These are phyloP conservation scores for Microthyrium microscopicum DNA, from an alignment of 2,329 filamentous ascomycete species.

Conservation along the genomic window DNA sequence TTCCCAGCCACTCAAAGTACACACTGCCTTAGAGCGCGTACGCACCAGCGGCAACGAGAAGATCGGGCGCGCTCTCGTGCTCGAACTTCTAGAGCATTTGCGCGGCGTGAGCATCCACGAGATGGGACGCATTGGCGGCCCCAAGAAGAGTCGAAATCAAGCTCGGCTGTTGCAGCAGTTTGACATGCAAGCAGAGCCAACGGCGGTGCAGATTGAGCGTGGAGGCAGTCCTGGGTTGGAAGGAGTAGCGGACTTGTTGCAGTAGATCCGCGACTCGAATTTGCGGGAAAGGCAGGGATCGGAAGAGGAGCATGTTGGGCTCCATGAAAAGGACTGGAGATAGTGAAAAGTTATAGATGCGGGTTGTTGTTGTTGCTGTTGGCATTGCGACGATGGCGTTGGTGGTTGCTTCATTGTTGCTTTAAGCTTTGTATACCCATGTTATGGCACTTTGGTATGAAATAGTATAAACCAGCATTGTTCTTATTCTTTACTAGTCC, in stretches of 20 bases:
- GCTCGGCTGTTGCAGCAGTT: slow-evolving; percentile 22
- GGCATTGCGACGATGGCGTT: no score
- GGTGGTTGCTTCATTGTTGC: no score
- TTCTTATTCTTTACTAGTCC: no score
- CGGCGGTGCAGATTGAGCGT: slow-evolving; percentile 17
- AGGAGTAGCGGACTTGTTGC: slow-evolving; percentile 30
- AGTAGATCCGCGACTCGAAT: no score
- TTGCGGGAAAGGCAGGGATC: no score
- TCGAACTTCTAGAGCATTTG: slow-evolving; percentile 72
- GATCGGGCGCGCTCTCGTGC: slow-evolving; percentile 55
- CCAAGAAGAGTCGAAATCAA: slow-evolving; percentile 10
- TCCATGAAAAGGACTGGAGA: no score
- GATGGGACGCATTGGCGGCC: slow-evolving; percentile 34
- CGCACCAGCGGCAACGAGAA: slow-evolving; percentile 29
- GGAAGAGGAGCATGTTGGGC: no score
- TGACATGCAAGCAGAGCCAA: slow-evolving; percentile 25
- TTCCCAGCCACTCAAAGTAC: slow-evolving; percentile 38
- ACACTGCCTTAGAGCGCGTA: slow-evolving; percentile 30
- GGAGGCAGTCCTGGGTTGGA: slow-evolving; percentile 25
- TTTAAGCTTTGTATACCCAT: no score
- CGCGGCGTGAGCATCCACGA: slow-evolving; percentile 87
- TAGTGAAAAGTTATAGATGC: no score
- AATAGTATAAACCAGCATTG: no score
- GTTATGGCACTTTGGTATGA: no score
- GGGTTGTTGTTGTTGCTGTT: no score